A percentile compares a stretch with the other conserved stretches of the same genome.
Conservation (phyloP, 257 asterid genomes). For the Vinca minor region DNA sequence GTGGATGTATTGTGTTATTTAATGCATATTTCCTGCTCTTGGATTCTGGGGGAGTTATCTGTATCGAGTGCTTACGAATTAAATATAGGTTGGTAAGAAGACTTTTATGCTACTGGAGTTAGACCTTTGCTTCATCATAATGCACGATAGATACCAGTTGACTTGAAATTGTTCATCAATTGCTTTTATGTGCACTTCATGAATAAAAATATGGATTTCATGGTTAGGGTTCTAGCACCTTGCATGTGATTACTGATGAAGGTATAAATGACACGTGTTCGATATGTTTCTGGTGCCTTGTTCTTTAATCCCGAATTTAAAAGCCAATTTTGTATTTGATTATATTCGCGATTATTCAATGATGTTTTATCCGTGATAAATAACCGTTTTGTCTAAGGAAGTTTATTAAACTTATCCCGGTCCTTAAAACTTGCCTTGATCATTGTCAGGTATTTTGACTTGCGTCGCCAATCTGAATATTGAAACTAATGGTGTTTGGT, state of each 20-base stretch:
- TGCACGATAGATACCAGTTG: no score
- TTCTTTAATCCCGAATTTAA: background rate
- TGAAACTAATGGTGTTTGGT: background rate
- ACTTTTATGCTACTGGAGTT: background rate
- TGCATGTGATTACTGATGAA: no score
- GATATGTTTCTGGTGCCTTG: background rate
- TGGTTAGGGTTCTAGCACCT: no score
- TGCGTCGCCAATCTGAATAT: background rate
- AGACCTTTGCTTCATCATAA: background rate
- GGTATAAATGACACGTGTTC: background rate
- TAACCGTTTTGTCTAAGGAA: no score
- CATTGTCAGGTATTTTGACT: background rate
- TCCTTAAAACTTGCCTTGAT: background rate
- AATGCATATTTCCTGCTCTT: constrained; percentile 46
- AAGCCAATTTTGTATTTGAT: background rate
- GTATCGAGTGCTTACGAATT: no score
- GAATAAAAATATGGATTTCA: no score
- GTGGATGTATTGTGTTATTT: constrained; percentile 74
- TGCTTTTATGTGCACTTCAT: no score
- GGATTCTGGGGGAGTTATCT: constrained; percentile 69
- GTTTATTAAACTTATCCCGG: background rate
- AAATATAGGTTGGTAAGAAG: constrained; percentile 49
- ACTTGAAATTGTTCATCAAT: no score
- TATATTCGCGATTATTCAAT: no score
- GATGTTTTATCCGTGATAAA: background rate